Base-by-base conservation (phyloP, 2,329 filamentous ascomycete species). In the Microcera coccophila region DNA sequence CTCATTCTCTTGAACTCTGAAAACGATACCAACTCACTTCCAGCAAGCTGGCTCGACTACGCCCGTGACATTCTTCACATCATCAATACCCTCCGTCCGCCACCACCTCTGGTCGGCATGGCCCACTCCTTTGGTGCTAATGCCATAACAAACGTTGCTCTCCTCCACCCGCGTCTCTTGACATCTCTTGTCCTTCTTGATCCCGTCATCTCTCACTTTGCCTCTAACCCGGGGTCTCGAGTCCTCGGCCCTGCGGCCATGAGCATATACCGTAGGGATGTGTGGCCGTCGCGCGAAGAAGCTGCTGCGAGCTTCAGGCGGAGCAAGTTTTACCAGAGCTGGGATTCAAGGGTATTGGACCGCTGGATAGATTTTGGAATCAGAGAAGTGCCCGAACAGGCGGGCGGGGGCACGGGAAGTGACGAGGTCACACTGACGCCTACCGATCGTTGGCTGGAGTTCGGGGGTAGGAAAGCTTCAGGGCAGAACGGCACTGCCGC, bases 41-140 rank as follows among this genome's bases (percentile, higher is more conserved):
- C 50, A 90, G 86, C 90, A 26, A 82, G 80, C 55, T 97, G 90
- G 90, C 76, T 83, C 50, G 91, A 97, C 67, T 83, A 93, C 62
- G 71, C 87, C 35, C 81, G 90, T 36, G 91, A 97, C 64, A 78
- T 95, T 4, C 75, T 93, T 15, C 81, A 91, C 60, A 78, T 96
- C 67, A 77, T 93, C 69, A 96, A 95, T 66, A 74, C 80, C 41
- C 91, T 95, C 67, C 85, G 88, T 32, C 70, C 75, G 77, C 85
- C 87, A 11, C 84, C 85, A 1, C 91, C 91, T 2, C 72, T 96
- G 16, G 68, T 96, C 49, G 90, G 87, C 43, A 66, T 97, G 20
- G 91, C 89, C 14, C 91, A 97, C 68, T 95, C 88, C 55, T 90
- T 95, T 73, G 91, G 91, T 54, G 90, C 78, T 51, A 80, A 79